Percentiles rank a stretch among this genome's conserved stretches.
Conservation (phyloP, 495 filamentous ascomycete species). For the Aspergillus homomorphus region DNA sequence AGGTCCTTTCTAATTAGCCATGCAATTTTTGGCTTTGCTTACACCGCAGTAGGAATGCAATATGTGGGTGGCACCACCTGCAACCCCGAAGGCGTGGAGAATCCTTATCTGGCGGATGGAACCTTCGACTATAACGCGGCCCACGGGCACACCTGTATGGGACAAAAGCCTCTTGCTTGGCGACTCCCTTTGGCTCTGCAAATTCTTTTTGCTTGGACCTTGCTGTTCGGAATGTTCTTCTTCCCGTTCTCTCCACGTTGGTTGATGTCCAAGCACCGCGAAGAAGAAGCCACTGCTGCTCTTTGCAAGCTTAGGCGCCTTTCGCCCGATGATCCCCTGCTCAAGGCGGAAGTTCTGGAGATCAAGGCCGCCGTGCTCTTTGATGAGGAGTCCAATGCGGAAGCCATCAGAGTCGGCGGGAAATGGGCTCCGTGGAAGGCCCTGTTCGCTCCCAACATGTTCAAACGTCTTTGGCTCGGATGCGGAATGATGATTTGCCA, state of each 20-base stretch:
- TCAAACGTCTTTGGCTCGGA: constrained; percentile 61
- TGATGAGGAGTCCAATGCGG: constrained; percentile 52
- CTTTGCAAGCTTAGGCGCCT: constrained; percentile 44
- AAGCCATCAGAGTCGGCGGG: constrained; percentile 38
- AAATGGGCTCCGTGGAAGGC: constrained; percentile 56
- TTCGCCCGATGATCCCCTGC: constrained; percentile 61
- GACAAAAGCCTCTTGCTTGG: constrained; percentile 42
- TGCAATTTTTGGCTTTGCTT: constrained; percentile 50
- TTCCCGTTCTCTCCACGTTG: constrained; percentile 74
- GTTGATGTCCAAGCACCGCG: constrained; percentile 74
- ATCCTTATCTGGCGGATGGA: constrained; percentile 27
- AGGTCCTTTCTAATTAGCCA: background rate
- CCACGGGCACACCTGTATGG: constrained; percentile 63
- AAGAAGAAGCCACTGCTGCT: constrained; percentile 55
- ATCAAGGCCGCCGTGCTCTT: constrained; percentile 59
- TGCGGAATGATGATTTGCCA: constrained; percentile 44
- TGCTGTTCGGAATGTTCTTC: constrained; percentile 65
- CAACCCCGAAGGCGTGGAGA: constrained; percentile 41
- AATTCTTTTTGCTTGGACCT: constrained; percentile 58
- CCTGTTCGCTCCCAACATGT: constrained; percentile 52
- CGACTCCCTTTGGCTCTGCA: constrained; percentile 44
- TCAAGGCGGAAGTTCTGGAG: constrained; percentile 64
- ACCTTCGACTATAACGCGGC: constrained; percentile 34
- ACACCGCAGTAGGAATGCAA: constrained; percentile 35
- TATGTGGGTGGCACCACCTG: constrained; percentile 59